These are phyloP conservation scores for Colletotrichum sp. DNA, from an alignment of 2,329 filamentous ascomycete genomes.

Conservation along the genomic window DNA sequence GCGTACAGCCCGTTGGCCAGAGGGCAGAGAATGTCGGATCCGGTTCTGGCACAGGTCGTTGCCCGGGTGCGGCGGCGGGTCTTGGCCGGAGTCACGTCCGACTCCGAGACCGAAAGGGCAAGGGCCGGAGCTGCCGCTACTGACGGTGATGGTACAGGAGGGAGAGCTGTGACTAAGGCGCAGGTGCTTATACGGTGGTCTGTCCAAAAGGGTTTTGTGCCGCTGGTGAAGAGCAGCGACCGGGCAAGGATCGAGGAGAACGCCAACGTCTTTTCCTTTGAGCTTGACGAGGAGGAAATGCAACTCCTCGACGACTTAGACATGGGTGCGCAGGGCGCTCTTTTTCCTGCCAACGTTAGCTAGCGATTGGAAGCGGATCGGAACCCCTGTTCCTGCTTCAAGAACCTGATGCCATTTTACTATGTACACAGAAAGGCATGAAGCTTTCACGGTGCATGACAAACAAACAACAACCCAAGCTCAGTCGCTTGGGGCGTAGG, in stretches of 20 bases:
- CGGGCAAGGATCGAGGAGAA: constrained; percentile 65
- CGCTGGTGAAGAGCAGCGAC: constrained; percentile 70
- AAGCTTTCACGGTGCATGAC: constrained; percentile 9
- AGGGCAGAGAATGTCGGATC: constrained; percentile 50
- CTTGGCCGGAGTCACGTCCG: neutral
- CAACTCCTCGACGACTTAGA: constrained; percentile 32
- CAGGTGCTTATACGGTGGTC: constrained; percentile 74
- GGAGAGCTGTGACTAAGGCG: constrained; percentile 59
- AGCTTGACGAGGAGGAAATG: constrained; percentile 64
- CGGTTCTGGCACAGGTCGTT: constrained; percentile 45
- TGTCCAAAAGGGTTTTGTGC: constrained; percentile 73
- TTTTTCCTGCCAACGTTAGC: constrained; percentile 35
- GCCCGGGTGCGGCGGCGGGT: neutral
- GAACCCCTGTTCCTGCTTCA: neutral
- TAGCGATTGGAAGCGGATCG: neutral
- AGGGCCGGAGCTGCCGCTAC: neutral
- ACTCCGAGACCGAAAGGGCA: neutral
- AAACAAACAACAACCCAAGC: neutral
- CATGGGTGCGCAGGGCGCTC: constrained; percentile 30
- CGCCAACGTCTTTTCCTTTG: constrained; percentile 65
- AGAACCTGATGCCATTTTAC: neutral
- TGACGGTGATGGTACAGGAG: constrained; percentile 40
- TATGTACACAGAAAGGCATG: neutral
- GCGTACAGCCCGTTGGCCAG: constrained; percentile 44
- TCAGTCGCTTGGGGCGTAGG: neutral